Conservation (phyloP, 2,329 filamentous ascomycete species). For the Aureobasidium sp. region DNA sequence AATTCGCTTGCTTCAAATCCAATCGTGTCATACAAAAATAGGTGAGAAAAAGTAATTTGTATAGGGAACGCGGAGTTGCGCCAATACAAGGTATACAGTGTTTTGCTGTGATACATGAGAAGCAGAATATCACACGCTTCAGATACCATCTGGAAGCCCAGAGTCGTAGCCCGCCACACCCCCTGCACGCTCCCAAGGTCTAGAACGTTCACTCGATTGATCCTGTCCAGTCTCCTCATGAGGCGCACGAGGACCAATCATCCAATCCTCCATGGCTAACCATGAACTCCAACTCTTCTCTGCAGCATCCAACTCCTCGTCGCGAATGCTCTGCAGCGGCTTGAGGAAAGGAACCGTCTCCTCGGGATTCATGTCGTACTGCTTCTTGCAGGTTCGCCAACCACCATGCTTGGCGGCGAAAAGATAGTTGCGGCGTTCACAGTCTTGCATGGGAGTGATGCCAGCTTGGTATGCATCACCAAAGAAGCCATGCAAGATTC, state of each 20-base stretch:
- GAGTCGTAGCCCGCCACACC: slow-evolving; percentile 1
- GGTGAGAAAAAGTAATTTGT: too few relatives aligned
- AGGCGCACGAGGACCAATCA: slow-evolving; percentile 60
- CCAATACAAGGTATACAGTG: background rate
- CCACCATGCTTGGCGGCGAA: slow-evolving; percentile 89
- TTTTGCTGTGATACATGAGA: background rate
- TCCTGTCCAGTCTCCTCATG: background rate
- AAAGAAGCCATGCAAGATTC: slow-evolving; percentile 90
- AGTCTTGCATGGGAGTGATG: slow-evolving; percentile 74
- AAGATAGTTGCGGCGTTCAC: slow-evolving; percentile 86
- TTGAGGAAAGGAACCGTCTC: slow-evolving; percentile 83
- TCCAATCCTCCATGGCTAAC: slow-evolving; percentile 97
- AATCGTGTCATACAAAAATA: too few relatives aligned
- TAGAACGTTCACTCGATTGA: background rate
- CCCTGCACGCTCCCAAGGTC: slow-evolving; percentile 2
- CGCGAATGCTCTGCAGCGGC: slow-evolving; percentile 66
- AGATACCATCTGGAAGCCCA: slow-evolving; percentile 1
- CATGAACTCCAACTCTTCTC: slow-evolving; percentile 88
- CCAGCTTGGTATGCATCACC: slow-evolving; percentile 85
- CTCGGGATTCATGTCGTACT: slow-evolving; percentile 70
- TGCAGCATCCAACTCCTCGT: slow-evolving; percentile 72
- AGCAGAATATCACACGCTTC: background rate
- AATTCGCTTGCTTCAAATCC: too few relatives aligned
- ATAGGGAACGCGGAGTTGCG: background rate
- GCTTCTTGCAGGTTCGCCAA: slow-evolving; percentile 80